Base-by-base conservation (phyloP, 345 rosid species). In the Eucalyptus sp. region DNA sequence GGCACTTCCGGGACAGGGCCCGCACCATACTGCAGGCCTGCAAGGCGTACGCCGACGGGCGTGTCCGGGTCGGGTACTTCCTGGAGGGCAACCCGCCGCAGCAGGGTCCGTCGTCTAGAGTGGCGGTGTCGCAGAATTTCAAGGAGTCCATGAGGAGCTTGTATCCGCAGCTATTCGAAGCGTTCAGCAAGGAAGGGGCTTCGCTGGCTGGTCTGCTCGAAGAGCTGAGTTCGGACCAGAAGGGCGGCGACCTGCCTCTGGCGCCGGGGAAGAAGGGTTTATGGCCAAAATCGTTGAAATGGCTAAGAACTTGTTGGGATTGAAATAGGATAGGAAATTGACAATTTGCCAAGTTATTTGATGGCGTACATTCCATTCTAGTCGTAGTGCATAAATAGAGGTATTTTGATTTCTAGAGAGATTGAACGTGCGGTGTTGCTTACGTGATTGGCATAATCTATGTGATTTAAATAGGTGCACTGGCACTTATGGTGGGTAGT, bases 1-100 rank as follows among this genome's bases (percentile, higher is more conserved):
- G 51, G 51, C 95, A 95, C 88, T 95, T 94, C 60, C 88, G 89
- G 25, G 91, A 89, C 85, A 90, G 93, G 7, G 95, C 89, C 7
- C 20, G 16, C 43, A n/a, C 14, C 48, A 90, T 95, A 18, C 62
- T 94, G 37, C 86, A 88, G 1, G 95, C 96, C 27, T 92, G 93
- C 79, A 33, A 50, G 66, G 93, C 90, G 17, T 95, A 95, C 49
- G 50, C 56, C 8, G 33, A 58, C 7, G 96, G 93, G 9, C 62
- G 43, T 41, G 92, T 83, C 31, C 58, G 87, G 86, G 89, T 94
- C 27, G 96, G 97, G 89, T 88, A 50, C 62, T 91, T 83, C 81
- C 81, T 12, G 33, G 68, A 41, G 15, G 93, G 89, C 13, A 88
- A 22, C 0, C 13, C 13, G 29, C 62, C 16, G 27, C 51, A n/a